phyloP scores from a whole-genome alignment of 1,284 basidiomycete genomes.

The Cryptococcus amylolentus region DNA sequence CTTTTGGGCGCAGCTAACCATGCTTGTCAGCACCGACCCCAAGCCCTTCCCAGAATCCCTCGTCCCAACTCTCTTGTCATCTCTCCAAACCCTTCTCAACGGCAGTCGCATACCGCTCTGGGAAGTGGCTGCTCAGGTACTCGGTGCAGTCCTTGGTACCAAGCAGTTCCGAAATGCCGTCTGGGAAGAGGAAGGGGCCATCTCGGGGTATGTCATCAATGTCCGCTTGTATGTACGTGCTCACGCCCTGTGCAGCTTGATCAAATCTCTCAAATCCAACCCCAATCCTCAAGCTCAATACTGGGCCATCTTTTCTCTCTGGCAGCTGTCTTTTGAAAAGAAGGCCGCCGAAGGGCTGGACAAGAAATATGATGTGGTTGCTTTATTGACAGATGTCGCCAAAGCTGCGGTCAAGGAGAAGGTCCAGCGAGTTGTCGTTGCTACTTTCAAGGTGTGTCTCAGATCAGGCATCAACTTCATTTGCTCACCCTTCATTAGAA shows the following conservation, averaged over 20 bases:
- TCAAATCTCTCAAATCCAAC: constrained; percentile 71
- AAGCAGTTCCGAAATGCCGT: constrained; percentile 64
- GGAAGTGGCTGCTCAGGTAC: constrained; percentile 84
- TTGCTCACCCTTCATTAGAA: constrained; percentile 58
- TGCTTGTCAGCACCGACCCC: constrained; percentile 38
- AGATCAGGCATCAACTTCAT: neutral
- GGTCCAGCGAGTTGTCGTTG: constrained; percentile 89
- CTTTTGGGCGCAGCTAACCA: neutral
- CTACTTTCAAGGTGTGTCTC: constrained; percentile 72
- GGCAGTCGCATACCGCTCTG: constrained; percentile 59
- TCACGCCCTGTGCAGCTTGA: constrained; percentile 55
- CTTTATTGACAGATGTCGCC: constrained; percentile 79
- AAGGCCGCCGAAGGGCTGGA: constrained; percentile 81
- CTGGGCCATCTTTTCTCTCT: constrained; percentile 85
- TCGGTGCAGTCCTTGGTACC: constrained; percentile 79
- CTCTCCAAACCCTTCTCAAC: constrained; percentile 63
- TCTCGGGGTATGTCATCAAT: constrained; percentile 42
- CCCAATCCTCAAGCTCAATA: constrained; percentile 85
- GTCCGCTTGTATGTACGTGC: neutral
- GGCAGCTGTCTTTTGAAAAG: constrained; percentile 88
- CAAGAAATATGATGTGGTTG: constrained; percentile 82
- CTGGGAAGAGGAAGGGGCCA: constrained; percentile 50
- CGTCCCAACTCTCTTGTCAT: constrained; percentile 64
- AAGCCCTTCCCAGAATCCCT: constrained; percentile 56
- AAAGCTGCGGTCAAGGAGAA: constrained; percentile 95